phyloP scores from a whole-genome alignment of 805 yeast genomes.

The Starmerella geochares region DNA sequence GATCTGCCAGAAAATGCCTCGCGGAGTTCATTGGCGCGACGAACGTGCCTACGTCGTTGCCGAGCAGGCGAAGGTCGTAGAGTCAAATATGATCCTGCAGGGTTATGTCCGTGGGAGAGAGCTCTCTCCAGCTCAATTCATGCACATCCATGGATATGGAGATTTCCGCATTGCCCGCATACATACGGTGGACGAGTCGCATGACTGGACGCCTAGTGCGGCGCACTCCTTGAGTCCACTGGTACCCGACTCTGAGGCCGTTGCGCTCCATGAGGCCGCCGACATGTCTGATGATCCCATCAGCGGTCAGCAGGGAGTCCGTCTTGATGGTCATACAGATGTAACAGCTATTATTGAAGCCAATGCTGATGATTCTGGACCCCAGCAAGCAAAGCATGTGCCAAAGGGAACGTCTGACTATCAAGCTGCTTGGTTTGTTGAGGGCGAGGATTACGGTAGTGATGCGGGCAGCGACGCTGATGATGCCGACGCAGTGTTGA shows the following conservation, averaged over 20 bases:
- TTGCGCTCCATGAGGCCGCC: constrained; percentile 27
- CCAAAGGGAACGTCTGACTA: constrained; percentile 70
- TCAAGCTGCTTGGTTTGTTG: constrained; percentile 61
- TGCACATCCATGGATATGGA: constrained; percentile 84
- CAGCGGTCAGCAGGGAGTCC: constrained; percentile 36
- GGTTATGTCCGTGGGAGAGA: constrained; percentile 75
- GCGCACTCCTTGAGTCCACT: constrained; percentile 28
- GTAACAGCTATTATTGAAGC: constrained; percentile 33
- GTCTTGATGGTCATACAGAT: constrained; percentile 49
- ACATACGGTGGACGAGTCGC: constrained; percentile 23
- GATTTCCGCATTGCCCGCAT: constrained; percentile 70
- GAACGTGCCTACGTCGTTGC: constrained; percentile 80
- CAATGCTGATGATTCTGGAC: constrained; percentile 30
- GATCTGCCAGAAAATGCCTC: constrained; percentile 78
- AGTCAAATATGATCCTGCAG: constrained; percentile 46
- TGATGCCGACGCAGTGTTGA: constrained; percentile 10
- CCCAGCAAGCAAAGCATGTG: constrained; percentile 32
- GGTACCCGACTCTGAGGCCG: constrained; percentile 23
- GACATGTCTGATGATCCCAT: constrained; percentile 29
- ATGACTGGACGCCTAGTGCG: constrained; percentile 28
- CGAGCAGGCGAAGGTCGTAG: constrained; percentile 43
- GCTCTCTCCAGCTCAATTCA: constrained; percentile 61
- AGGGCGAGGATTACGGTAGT: constrained; percentile 38
- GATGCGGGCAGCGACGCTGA: constrained; percentile 32
- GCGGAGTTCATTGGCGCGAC: constrained; percentile 83